Evolutionary conservation across 108 stramenopile species (phyloP).

Genomic region (Skeletonema tropicum): DNA sequence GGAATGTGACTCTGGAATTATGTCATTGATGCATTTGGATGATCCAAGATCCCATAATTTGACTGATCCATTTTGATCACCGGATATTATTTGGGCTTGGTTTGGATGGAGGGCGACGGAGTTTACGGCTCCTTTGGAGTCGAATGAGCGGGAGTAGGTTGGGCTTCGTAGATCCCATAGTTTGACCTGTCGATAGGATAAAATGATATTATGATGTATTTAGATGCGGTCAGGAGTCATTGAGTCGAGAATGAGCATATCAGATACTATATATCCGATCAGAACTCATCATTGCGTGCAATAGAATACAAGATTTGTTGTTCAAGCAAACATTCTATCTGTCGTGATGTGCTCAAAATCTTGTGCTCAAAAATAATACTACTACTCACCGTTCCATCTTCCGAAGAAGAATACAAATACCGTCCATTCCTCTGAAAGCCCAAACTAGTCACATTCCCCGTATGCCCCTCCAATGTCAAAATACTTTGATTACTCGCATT

Average conservation of each 20-base stretch:
- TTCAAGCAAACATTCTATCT: no score
- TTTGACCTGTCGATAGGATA: slow-evolving; percentile 64
- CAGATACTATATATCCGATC: no score
- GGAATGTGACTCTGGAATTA: slow-evolving; percentile 69
- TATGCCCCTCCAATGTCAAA: slow-evolving; percentile 86
- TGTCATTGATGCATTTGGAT: slow-evolving; percentile 67
- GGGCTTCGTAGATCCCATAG: slow-evolving; percentile 94
- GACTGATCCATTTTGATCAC: slow-evolving; percentile 89
- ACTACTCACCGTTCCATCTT: slow-evolving; percentile 80
- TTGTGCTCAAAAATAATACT: not conserved
- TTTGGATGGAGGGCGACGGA: slow-evolving; percentile 93
- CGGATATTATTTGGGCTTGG: slow-evolving; percentile 93
- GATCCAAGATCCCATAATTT: slow-evolving; percentile 88
- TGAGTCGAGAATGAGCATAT: not conserved
- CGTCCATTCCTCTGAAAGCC: slow-evolving; percentile 97
- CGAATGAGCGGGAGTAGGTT: slow-evolving; percentile 89
- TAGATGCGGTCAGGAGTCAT: not conserved
- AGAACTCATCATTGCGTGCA: no score
- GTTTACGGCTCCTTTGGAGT: slow-evolving; percentile 87
- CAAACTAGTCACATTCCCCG: slow-evolving; percentile 89
- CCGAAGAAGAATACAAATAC: slow-evolving; percentile 87
- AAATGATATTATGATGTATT: no score
- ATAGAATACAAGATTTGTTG: no score
- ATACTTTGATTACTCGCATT: slow-evolving; percentile 65
- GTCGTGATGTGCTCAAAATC: not conserved